A percentile compares a stretch with the other conserved stretches of the same genome.
phyloP scores from a whole-genome alignment of 2,329 filamentous ascomycete genomes.

The Leptodontidium sp. region DNA sequence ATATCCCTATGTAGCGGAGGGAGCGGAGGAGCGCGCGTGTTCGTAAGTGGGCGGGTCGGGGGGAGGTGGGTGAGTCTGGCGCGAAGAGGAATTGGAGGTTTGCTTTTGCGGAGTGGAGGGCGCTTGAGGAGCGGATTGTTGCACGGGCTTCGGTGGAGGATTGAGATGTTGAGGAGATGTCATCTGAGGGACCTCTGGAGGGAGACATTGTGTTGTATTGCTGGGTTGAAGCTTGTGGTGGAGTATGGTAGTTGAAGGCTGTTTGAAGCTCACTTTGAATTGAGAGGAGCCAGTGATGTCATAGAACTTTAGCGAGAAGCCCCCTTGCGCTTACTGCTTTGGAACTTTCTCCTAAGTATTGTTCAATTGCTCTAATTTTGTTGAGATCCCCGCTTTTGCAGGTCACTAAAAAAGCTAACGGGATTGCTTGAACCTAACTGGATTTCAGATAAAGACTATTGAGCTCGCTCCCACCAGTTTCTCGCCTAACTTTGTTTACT shows the following conservation, averaged over 20 bases:
- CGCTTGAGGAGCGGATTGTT: conserved; percentile 41
- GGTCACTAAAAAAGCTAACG: background rate
- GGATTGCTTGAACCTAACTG: too few species aligned
- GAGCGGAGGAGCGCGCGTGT: conserved; percentile 45
- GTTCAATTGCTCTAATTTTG: background rate
- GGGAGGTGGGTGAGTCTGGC: conserved; percentile 37
- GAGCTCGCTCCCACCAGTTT: background rate
- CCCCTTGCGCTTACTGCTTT: background rate
- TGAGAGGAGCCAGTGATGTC: conserved; percentile 13
- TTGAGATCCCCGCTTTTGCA: background rate
- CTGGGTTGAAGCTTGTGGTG: background rate
- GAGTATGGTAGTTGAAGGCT: background rate
- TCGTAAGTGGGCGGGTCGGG: conserved; percentile 41
- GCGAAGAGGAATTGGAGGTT: conserved; percentile 45
- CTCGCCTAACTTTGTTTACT: conserved; percentile 17
- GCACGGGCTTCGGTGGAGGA: conserved; percentile 41
- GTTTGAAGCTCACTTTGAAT: background rate
- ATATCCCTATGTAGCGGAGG: conserved; percentile 43
- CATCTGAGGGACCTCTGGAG: conserved; percentile 30
- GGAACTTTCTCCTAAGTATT: background rate
- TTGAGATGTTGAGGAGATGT: conserved; percentile 27
- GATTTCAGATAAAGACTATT: too few species aligned
- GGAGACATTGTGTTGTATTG: conserved; percentile 30
- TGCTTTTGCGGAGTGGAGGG: conserved; percentile 39
- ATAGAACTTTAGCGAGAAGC: background rate